Conservation (phyloP, 2,329 filamentous ascomycete species). For the Colletotrichum viniferum region DNA sequence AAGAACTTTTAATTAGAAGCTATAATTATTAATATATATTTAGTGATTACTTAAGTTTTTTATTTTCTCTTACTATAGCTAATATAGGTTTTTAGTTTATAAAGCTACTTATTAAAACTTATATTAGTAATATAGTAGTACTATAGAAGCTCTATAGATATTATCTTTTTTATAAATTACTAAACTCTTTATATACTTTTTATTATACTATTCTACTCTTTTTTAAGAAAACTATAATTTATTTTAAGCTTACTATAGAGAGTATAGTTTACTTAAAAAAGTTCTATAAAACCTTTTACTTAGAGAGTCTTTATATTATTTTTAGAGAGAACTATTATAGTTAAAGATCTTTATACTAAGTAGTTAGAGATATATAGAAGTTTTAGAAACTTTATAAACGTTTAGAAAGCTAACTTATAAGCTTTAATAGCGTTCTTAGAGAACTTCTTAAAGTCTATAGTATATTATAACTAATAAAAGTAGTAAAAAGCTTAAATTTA, state of each 20-base stretch:
- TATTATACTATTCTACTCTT: neutral
- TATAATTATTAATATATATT: neutral
- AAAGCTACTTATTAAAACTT: neutral
- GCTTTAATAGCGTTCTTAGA: too few species aligned
- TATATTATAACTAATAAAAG: too few species aligned
- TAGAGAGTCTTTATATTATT: fast-evolving
- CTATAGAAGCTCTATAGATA: fast-evolving
- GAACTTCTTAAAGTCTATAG: too few species aligned
- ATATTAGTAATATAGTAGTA: neutral
- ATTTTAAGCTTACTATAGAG: fast-evolving
- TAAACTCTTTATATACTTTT: neutral
- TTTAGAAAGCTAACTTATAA: too few species aligned
- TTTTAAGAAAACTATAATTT: neutral
- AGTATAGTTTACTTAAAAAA: too few species aligned
- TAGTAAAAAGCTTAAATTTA: too few species aligned
- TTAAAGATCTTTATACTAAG: fast-evolving
- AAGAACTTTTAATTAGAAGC: neutral
- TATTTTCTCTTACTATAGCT: neutral
- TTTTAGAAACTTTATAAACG: fast-evolving
- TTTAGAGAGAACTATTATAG: too few species aligned
- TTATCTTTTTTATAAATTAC: neutral
- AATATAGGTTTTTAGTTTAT: fast-evolving
- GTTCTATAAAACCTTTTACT: fast-evolving
- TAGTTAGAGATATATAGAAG: too few species aligned
- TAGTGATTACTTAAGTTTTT: neutral